phyloP scores from a whole-genome alignment of 2,329 filamentous ascomycete genomes.

The Neospermospora avenae region DNA sequence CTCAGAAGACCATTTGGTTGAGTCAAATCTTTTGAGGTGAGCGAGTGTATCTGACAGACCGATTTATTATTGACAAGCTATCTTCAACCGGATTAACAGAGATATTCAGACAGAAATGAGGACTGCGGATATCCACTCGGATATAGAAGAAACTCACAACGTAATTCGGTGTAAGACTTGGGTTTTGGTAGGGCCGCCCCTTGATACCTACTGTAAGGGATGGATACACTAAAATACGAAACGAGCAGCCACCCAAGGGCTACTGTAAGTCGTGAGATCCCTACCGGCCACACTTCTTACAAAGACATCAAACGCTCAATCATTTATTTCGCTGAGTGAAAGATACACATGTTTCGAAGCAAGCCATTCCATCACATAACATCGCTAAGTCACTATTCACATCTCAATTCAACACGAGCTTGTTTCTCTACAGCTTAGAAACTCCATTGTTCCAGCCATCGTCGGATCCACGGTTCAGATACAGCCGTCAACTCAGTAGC shows the following conservation, averaged over 20 bases:
- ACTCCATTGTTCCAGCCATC: slow-evolving; percentile 3
- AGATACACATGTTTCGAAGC: background rate
- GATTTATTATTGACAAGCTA: no score
- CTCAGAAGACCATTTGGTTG: no score
- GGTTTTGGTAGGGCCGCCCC: no score
- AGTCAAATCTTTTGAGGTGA: no score
- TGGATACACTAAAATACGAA: background rate
- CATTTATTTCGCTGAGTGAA: background rate
- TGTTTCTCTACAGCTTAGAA: slow-evolving; percentile 2
- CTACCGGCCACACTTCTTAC: background rate
- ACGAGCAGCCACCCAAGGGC: background rate
- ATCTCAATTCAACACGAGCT: background rate
- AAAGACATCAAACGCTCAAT: background rate
- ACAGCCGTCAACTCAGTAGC: slow-evolving; percentile 5
- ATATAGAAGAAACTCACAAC: background rate
- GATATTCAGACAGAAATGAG: background rate
- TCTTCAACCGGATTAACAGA: background rate
- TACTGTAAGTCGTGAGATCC: background rate
- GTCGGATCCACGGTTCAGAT: background rate
- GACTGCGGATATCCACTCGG: background rate
- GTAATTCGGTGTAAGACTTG: background rate
- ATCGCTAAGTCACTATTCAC: background rate
- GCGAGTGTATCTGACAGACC: no score
- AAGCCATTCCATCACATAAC: background rate
- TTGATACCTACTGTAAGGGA: no score